phyloP scores from a whole-genome alignment of 176 grass and related monocot genomes.

The Aechmea fasciata region DNA sequence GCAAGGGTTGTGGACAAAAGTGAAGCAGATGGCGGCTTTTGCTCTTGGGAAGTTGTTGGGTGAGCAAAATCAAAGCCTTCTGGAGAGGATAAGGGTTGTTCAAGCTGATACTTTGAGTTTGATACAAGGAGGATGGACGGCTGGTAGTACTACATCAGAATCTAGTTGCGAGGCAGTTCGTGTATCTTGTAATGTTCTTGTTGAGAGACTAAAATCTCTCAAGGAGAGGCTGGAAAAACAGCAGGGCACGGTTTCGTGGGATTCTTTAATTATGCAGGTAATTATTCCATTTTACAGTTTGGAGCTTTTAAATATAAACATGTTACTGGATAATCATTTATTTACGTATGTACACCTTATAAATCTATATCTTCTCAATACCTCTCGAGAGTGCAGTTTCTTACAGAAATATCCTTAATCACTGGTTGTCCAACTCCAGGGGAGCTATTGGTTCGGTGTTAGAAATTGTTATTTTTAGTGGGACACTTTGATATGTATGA shows the following conservation, averaged over 20 bases:
- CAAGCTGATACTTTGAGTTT: conserved; percentile 81
- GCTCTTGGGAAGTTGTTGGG: conserved; percentile 62
- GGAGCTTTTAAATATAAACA: conserved; percentile 4
- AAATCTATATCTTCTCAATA: no score
- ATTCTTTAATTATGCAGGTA: conserved; percentile 62
- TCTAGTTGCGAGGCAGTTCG: conserved; percentile 77
- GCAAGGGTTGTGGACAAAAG: conserved; percentile 95
- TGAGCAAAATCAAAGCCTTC: conserved; percentile 49
- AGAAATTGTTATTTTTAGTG: no score
- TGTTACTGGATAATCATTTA: neutral
- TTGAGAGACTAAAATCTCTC: conserved; percentile 59
- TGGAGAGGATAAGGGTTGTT: conserved; percentile 66
- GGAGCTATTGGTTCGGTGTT: no score
- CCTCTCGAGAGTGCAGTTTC: neutral
- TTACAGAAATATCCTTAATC: neutral
- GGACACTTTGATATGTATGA: no score
- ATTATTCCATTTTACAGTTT: conserved; percentile 11
- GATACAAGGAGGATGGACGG: conserved; percentile 77
- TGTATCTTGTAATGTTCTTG: conserved; percentile 53
- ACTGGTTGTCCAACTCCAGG: no score
- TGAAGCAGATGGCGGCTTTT: conserved; percentile 84
- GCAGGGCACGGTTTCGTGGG: conserved; percentile 48
- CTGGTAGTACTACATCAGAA: conserved; percentile 95
- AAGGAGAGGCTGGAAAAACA: conserved; percentile 64
- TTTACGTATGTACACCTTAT: no score